Percentiles rank a stretch among this genome's conserved stretches.
Conservation (phyloP, 2,329 filamentous ascomycete genomes). For the Trichoderma sp. region DNA sequence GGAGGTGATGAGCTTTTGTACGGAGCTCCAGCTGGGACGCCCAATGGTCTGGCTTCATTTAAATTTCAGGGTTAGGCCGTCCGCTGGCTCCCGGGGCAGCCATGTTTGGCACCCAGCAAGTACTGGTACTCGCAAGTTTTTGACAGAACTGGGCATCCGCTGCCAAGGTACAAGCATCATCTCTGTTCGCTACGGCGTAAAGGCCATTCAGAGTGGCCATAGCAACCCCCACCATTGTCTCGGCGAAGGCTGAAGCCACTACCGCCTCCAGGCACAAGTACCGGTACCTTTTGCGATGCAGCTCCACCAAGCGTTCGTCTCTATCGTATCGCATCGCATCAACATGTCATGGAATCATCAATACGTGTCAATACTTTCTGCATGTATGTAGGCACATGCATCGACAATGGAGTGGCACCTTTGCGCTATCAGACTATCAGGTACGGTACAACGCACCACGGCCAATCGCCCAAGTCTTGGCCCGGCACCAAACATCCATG, state of each 20-base stretch:
- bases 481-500: neutral
- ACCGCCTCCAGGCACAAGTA: constrained; percentile 7
- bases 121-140: neutral
- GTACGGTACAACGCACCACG: neutral
- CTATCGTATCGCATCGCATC: neutral
- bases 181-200: neutral
- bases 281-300: neutral
- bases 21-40: constrained; percentile 8
- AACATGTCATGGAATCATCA: neutral
- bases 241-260: constrained; percentile 13
- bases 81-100: constrained; percentile 6
- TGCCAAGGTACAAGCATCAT: neutral
- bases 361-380: neutral
- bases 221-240: neutral
- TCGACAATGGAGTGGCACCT: neutral
- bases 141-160: neutral
- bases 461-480: neutral
- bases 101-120: neutral
- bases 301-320: constrained; percentile 1
- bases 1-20: neutral
- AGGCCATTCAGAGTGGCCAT: neutral
- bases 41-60: constrained; percentile 11
- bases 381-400: neutral
- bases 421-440: neutral
- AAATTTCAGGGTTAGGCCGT: constrained; percentile 18